phyloP scores from a whole-genome alignment of 2,329 filamentous ascomycete genomes.

The Aspergillus chevalieri region DNA sequence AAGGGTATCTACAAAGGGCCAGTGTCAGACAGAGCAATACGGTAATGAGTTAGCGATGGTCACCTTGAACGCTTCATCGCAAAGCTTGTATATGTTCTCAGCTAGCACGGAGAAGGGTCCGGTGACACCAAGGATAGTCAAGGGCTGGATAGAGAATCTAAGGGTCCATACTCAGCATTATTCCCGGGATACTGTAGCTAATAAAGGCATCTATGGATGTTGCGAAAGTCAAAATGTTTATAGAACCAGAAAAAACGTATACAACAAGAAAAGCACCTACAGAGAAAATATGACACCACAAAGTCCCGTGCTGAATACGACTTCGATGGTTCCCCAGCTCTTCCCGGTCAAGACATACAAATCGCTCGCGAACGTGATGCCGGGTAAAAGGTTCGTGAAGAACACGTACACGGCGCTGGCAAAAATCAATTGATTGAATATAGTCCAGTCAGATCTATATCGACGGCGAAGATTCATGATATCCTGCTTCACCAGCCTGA shows the following conservation, averaged over 20 bases:
- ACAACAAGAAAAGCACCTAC: conserved; percentile 26
- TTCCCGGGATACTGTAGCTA: neutral
- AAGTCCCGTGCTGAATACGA: conserved; percentile 60
- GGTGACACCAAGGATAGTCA: conserved; percentile 61
- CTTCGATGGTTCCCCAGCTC: conserved; percentile 62
- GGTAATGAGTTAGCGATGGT: conserved; percentile 8
- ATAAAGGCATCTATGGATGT: neutral
- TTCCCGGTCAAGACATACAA: conserved; percentile 56
- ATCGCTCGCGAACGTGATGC: conserved; percentile 62
- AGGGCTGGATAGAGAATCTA: conserved; percentile 54
- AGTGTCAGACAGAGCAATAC: neutral
- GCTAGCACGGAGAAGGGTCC: conserved; percentile 62
- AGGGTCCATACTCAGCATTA: conserved; percentile 1
- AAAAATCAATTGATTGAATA: conserved; percentile 59
- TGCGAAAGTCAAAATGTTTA: neutral
- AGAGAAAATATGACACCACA: conserved; percentile 59
- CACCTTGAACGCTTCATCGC: conserved; percentile 50
- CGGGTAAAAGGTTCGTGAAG: conserved; percentile 61
- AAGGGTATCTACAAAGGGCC: conserved; percentile 39
- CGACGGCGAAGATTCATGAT: conserved; percentile 41
- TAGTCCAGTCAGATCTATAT: conserved; percentile 50
- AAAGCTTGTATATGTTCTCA: conserved; percentile 59
- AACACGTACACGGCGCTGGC: conserved; percentile 61
- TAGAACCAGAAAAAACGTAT: neutral
- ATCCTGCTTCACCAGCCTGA: conserved; percentile 50